phyloP scores from a whole-genome alignment of 2,329 filamentous ascomycete genomes.

The Aspergillus texensis region DNA sequence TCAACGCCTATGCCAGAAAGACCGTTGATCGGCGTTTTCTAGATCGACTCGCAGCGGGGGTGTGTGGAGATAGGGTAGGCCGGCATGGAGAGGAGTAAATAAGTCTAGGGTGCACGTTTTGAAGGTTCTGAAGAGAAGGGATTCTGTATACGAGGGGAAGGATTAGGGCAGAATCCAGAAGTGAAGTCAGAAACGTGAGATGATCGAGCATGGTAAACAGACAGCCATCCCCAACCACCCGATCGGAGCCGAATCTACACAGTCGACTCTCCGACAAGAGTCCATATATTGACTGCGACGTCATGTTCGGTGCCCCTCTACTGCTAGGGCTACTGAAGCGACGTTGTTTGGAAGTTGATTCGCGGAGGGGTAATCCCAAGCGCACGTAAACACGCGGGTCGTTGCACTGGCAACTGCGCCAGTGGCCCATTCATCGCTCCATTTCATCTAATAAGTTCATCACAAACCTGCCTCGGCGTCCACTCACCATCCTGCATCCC shows the following conservation, averaged over 20 bases:
- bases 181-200: slow-evolving; percentile 1
- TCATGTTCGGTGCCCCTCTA: slow-evolving; percentile 10
- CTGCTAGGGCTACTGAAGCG: slow-evolving; percentile 6
- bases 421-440: neutral
- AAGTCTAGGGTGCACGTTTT: neutral
- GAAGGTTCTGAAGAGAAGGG: neutral
- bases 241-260: slow-evolving; percentile 1
- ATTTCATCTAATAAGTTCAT: neutral
- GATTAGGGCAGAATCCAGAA: too few relatives aligned
- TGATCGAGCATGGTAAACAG: slow-evolving; percentile 14
- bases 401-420: slow-evolving; percentile 26
- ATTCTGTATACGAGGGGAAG: neutral
- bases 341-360: slow-evolving; percentile 12
- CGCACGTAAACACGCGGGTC: slow-evolving; percentile 22
- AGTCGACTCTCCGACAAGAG: neutral
- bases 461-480: neutral
- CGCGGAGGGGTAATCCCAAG: slow-evolving; percentile 17
- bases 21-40: slow-evolving; percentile 17
- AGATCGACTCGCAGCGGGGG: slow-evolving; percentile 16
- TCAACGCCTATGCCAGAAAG: slow-evolving; percentile 7
- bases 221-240: slow-evolving; percentile 14
- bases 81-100: slow-evolving; percentile 13
- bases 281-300: slow-evolving; percentile 11
- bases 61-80: slow-evolving; percentile 8
- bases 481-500: neutral